phyloP scores from a whole-genome alignment of 441 rosid genomes.

The Eugenia klotzschiana region DNA sequence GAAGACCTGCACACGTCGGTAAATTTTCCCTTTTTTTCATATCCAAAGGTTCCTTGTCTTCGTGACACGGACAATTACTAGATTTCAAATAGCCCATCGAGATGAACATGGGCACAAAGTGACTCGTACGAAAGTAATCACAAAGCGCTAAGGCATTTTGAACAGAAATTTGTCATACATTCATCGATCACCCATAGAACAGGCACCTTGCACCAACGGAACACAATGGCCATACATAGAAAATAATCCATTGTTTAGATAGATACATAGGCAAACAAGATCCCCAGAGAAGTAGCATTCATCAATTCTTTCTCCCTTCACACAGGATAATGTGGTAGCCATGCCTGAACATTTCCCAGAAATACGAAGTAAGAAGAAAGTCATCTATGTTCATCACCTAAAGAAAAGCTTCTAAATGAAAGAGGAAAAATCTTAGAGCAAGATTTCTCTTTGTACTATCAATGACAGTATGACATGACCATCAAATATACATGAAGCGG shows the following conservation, averaged over 20 bases:
- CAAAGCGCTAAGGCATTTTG: neutral
- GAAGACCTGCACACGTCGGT: neutral
- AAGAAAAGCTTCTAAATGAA: neutral
- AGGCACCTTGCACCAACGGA: neutral
- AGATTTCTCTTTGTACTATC: neutral
- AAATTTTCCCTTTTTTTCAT: neutral
- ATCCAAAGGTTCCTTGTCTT: neutral
- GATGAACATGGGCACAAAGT: neutral
- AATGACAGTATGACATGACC: neutral
- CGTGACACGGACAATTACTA: neutral
- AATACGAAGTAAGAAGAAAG: neutral
- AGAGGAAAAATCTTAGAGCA: neutral
- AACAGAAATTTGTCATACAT: neutral
- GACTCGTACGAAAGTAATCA: neutral
- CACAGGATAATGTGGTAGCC: conserved; percentile 75
- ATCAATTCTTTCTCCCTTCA: conserved; percentile 86
- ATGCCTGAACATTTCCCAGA: conserved; percentile 36
- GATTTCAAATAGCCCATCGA: neutral
- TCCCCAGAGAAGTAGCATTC: neutral
- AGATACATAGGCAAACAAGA: neutral
- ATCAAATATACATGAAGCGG: neutral
- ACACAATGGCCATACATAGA: neutral
- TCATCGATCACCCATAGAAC: neutral
- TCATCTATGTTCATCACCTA: neutral
- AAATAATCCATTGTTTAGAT: neutral